phyloP scores from a whole-genome alignment of 345 rosid genomes.

The Noccaea caerulescens region DNA sequence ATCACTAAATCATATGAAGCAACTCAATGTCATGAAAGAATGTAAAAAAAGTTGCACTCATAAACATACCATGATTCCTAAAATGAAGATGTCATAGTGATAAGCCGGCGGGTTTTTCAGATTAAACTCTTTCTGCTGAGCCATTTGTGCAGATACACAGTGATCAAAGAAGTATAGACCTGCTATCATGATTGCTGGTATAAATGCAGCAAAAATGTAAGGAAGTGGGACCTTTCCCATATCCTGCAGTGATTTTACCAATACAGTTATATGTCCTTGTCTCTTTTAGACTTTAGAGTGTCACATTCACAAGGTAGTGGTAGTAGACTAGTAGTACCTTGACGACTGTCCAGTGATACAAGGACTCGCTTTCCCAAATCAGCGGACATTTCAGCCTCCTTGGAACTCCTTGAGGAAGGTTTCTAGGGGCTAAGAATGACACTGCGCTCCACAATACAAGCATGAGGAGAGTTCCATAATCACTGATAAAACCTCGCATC shows the following conservation, averaged over 20 bases:
- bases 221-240: conserved; percentile 67
- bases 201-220: conserved; percentile 67
- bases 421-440: conserved; percentile 53
- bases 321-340: conserved; percentile 47
- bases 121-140: conserved; percentile 87
- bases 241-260: conserved; percentile 51
- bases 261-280: neutral
- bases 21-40: neutral
- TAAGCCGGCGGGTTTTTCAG: conserved; percentile 82
- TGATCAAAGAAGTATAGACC: conserved; percentile 87
- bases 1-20: neutral
- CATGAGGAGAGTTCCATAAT: conserved; percentile 86
- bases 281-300: conserved; percentile 7
- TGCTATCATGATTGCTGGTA: conserved; percentile 83
- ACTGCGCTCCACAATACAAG: conserved; percentile 77
- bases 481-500: conserved; percentile 68
- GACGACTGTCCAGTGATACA: conserved; percentile 74
- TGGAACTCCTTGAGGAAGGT: conserved; percentile 73
- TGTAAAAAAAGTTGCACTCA: neutral
- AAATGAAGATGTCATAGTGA: conserved; percentile 71
- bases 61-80: conserved; percentile 66
- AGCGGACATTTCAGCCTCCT: conserved; percentile 74
- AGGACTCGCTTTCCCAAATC: conserved; percentile 66
- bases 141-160: conserved; percentile 82
- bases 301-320: neutral